Conservation (phyloP, 768 basidiomycete genomes). For the Tylopilus vinaceipallidus region DNA sequence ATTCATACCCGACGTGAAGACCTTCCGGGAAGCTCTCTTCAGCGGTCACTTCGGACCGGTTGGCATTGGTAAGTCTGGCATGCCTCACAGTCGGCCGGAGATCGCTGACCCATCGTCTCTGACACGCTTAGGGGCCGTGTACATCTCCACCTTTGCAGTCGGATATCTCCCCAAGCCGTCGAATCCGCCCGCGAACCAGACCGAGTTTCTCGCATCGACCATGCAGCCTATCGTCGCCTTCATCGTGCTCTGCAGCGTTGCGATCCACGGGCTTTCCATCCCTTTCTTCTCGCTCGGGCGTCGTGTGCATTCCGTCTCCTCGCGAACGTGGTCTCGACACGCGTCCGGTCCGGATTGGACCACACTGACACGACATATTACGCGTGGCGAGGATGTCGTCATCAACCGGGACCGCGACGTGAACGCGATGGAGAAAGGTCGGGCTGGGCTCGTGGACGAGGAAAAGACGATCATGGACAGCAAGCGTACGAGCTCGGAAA, state of each 20-base stretch:
- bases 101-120: conserved; percentile 2
- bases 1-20: conserved; percentile 97
- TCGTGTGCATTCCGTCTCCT: conserved; percentile 76
- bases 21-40: conserved; percentile 89
- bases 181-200: conserved; percentile 51
- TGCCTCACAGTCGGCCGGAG: background rate
- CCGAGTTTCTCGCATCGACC: conserved; percentile 62
- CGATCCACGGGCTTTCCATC: conserved; percentile 88
- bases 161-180: conserved; percentile 50
- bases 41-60: conserved; percentile 95
- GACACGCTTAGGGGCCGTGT: conserved; percentile 66
- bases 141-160: conserved; percentile 84
- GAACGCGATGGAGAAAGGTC: conserved; percentile 50
- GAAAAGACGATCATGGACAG: conserved; percentile 30
- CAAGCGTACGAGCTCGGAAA: conserved; percentile 17
- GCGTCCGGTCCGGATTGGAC: conserved; percentile 80
- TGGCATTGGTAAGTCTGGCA: conserved; percentile 54
- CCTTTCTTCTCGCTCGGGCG: conserved; percentile 91
- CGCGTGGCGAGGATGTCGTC: conserved; percentile 72
- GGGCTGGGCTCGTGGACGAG: conserved; percentile 29
- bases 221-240: conserved; percentile 95
- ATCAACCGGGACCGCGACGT: conserved; percentile 73
- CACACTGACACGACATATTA: conserved; percentile 67
- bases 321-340: conserved; percentile 87
- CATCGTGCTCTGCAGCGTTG: conserved; percentile 89